These are phyloP conservation scores for Bipolaris zeicola DNA, from an alignment of 2,329 filamentous ascomycete species.

Conservation along the genomic window DNA sequence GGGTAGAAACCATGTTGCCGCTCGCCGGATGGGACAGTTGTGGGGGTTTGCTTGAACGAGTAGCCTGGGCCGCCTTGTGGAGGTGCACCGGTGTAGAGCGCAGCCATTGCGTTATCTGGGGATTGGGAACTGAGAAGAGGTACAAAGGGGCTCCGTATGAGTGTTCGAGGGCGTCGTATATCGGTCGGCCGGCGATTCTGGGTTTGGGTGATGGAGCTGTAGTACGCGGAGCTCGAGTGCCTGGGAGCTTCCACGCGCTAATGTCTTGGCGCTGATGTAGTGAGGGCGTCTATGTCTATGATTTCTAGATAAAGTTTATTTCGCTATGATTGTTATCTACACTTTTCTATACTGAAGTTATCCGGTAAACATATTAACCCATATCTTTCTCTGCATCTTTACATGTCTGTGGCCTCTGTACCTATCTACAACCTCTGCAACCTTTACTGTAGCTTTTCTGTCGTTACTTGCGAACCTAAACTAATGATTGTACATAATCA, in stretches of 20 bases:
- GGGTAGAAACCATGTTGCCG: conserved; percentile 88
- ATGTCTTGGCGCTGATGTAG: conserved; percentile 16
- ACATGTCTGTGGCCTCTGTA: too few species aligned
- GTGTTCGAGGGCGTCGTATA: conserved; percentile 18
- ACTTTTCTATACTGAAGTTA: neutral
- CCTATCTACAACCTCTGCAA: too few species aligned
- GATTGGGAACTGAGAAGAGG: neutral
- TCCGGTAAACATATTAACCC: too few species aligned
- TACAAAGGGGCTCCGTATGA: conserved; percentile 13
- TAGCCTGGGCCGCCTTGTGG: conserved; percentile 62
- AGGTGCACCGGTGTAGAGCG: conserved; percentile 58
- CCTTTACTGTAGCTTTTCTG: too few species aligned
- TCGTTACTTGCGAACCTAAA: too few species aligned
- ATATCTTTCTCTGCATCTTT: too few species aligned
- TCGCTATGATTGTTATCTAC: too few species aligned
- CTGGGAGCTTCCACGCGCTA: conserved; percentile 19
- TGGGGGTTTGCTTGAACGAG: conserved; percentile 63
- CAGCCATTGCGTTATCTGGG: conserved; percentile 54
- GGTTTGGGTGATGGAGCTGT: conserved; percentile 33
- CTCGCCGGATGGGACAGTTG: conserved; percentile 54
- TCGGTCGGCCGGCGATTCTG: conserved; percentile 17
- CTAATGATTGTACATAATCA: too few species aligned
- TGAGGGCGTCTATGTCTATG: conserved; percentile 4
- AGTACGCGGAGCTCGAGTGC: conserved; percentile 33
- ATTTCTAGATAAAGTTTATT: too few species aligned